These are phyloP conservation scores for Talaromyces verruculosus DNA, from an alignment of 2,329 filamentous ascomycete genomes.

Conservation along the genomic window DNA sequence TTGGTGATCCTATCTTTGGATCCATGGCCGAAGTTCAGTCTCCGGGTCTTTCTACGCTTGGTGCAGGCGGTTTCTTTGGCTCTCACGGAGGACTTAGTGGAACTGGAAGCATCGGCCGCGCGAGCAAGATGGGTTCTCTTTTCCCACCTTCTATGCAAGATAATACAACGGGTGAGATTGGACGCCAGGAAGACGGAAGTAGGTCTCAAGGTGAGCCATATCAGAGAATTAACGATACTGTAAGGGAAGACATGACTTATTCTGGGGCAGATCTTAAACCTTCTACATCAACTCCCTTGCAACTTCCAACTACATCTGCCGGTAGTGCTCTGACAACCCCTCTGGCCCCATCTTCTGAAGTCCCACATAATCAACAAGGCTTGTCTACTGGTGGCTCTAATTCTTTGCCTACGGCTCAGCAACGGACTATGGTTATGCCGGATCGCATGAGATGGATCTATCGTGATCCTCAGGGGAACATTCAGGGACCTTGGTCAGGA, in stretches of 20 bases:
- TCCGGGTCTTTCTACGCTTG: conserved; percentile 41
- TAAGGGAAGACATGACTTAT: conserved; percentile 6
- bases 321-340: conserved; percentile 35
- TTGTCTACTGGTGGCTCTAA: conserved; percentile 50
- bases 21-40: conserved; percentile 72
- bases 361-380: conserved; percentile 34
- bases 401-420: conserved; percentile 67
- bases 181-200: conserved; percentile 62
- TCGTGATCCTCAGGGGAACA: conserved; percentile 85
- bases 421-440: conserved; percentile 96
- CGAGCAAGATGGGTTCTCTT: conserved; percentile 80
- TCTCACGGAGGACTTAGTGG: conserved; percentile 54
- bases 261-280: conserved; percentile 27
- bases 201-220: conserved; percentile 56
- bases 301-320: conserved; percentile 38
- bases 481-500: conserved; percentile 92
- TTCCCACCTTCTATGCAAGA: conserved; percentile 90
- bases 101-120: conserved; percentile 68
- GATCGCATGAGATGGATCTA: conserved; percentile 99
- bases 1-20: conserved; percentile 67
- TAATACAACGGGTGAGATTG: conserved; percentile 68
- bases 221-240: neutral
- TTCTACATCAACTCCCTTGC: conserved; percentile 34
- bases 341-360: conserved; percentile 33
- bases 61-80: conserved; percentile 61